phyloP scores from a whole-genome alignment of 768 basidiomycete species.

The Nevesoporus exiguus region DNA sequence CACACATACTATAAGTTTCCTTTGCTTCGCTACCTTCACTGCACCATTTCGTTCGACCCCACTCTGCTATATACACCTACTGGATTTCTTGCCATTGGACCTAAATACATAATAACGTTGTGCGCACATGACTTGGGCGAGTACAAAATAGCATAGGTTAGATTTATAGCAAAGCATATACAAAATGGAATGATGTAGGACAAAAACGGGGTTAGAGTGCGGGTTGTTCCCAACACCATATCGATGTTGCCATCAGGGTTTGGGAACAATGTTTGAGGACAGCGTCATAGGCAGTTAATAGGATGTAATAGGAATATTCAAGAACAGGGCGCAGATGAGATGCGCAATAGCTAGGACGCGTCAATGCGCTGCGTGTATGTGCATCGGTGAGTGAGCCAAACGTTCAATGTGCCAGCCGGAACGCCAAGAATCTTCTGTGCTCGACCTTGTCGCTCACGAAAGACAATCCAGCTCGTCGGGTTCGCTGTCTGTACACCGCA shows the following conservation, averaged over 20 bases:
- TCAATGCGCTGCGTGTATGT: neutral
- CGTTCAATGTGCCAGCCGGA: neutral
- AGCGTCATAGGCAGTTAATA: neutral
- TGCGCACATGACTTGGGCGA: too few species aligned
- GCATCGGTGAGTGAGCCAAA: neutral
- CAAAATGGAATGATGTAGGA: neutral
- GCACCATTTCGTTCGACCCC: neutral
- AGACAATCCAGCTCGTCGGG: constrained; percentile 48
- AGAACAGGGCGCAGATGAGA: too few species aligned
- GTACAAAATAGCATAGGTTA: neutral
- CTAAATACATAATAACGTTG: too few species aligned
- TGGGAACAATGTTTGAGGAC: neutral
- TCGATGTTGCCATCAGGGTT: neutral
- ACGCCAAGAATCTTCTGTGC: too few species aligned
- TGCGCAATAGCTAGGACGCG: neutral
- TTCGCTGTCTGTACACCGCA: constrained; percentile 30
- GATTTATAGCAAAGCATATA: constrained; percentile 4
- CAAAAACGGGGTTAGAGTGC: neutral
- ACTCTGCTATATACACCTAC: too few species aligned
- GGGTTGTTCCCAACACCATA: neutral
- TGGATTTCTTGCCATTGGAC: neutral
- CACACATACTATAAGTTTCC: neutral
- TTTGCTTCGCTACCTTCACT: neutral
- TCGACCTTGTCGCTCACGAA: constrained; percentile 26
- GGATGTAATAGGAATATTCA: neutral